These are phyloP conservation scores for Plantago elongata DNA, from an alignment of 257 asterid species.

Conservation along the genomic window DNA sequence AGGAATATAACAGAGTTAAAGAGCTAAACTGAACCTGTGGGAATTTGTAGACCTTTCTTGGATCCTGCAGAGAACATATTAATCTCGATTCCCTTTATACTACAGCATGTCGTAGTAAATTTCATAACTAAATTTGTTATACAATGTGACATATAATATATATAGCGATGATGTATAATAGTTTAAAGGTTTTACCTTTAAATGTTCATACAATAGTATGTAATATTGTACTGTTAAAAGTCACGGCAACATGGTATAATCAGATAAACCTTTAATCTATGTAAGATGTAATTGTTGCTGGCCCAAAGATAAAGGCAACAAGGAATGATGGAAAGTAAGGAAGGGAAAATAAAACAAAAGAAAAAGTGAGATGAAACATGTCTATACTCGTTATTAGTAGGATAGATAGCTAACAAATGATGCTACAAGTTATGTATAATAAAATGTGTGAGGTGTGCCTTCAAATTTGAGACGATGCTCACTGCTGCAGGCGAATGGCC, in stretches of 20 bases:
- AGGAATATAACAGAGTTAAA: constrained; percentile 22
- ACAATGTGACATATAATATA: no score
- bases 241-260: no score
- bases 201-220: no score
- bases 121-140: no score
- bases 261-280: no score
- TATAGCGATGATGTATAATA: no score
- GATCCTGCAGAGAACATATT: constrained; percentile 45
- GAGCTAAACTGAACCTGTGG: constrained; percentile 21
- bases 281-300: constrained; percentile 25
- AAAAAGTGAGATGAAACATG: constrained; percentile 34
- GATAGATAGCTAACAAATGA: no score
- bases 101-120: no score
- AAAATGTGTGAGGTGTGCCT: constrained; percentile 15
- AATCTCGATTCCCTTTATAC: neutral
- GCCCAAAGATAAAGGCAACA: constrained; percentile 55
- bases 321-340: constrained; percentile 66
- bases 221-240: no score
- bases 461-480: neutral
- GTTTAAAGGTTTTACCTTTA: no score
- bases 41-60: constrained; percentile 52
- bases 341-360: constrained; percentile 24
- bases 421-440: no score
- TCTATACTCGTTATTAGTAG: constrained; percentile 1
- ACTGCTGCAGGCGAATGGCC: constrained; percentile 19